Evolutionary conservation across 2,329 filamentous ascomycete genomes (phyloP), one percentile per base, ranked within the genome.

Genomic region (Colletotrichum liaoningense): DNA sequence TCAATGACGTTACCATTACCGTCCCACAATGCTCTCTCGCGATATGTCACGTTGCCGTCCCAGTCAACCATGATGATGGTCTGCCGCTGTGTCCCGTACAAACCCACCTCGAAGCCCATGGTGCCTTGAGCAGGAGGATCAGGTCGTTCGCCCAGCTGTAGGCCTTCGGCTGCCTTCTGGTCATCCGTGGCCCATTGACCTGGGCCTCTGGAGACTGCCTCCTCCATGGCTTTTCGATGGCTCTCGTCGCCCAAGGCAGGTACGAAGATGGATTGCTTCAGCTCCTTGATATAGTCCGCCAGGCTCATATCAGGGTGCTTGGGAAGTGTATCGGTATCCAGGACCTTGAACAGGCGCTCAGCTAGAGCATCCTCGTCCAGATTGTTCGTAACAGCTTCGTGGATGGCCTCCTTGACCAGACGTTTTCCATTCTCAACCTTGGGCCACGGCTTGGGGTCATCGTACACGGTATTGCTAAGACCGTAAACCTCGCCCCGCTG

Each of bases 31-130:
- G 90, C 87, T 46, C 91, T 84, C 81, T 93, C 91, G 35, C 85
- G 84, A 77, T 89, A 91, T 0, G 86, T 88, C 22, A 91, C 88
- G 46, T 89, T 89, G 3, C 91, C 91, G 3, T 91, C 85, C 88
- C 88, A 91, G 76, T 91, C 90, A 7, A 92, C 88, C 57, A 92
- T 81, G 16, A 93, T 80, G 16, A 92, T 82, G 0, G 90, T 92
- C 82, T 93, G 91, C 49, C 91, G 83, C 81, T 93, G 91, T 5
- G 91, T 93, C 4, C 91, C 91, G 76, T 93, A 93, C 75, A 91
- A 83, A 1, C 91, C 91, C 5, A 86, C 88, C 78, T 88, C 87
- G 75, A 90, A 91, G 1, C 84, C 85, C 56, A 77, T 76, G n/a
- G 52, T 66, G 24, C 24, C 75, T 71, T 26, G 77, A 75, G 49